These are phyloP conservation scores for Priceomyces fermenticarens DNA, from an alignment of 805 yeast species.

Conservation along the genomic window DNA sequence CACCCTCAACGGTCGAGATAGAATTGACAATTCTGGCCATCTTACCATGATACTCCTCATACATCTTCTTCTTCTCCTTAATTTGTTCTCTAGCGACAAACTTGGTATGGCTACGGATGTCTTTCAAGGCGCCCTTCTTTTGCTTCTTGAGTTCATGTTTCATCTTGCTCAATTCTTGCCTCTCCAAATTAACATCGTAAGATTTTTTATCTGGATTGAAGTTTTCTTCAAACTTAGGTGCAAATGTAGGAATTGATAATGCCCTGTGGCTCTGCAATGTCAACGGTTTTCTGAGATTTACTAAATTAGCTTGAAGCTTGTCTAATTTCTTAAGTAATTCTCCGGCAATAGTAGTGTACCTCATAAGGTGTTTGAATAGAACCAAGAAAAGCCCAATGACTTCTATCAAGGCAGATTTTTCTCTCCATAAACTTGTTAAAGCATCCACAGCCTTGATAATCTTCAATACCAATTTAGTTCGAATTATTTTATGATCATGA, in stretches of 20 bases:
- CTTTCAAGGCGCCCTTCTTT: conserved; percentile 82
- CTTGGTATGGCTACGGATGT: conserved; percentile 82
- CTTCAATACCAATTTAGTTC: conserved; percentile 32
- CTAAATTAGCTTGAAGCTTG: conserved; percentile 39
- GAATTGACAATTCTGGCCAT: conserved; percentile 84
- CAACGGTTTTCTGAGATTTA: conserved; percentile 51
- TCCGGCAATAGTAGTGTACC: conserved; percentile 32
- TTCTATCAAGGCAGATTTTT: conserved; percentile 59
- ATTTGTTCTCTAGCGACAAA: conserved; percentile 86
- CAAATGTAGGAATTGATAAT: conserved; percentile 75
- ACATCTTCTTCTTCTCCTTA: conserved; percentile 68
- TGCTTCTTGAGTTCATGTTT: conserved; percentile 87
- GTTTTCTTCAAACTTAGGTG: conserved; percentile 93
- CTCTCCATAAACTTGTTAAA: conserved; percentile 52
- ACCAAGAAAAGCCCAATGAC: conserved; percentile 46
- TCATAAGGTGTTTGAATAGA: conserved; percentile 39
- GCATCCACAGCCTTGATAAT: conserved; percentile 29
- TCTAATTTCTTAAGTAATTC: conserved; percentile 48
- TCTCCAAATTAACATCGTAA: conserved; percentile 75
- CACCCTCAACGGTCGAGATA: conserved; percentile 91
- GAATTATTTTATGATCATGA: conserved; percentile 12
- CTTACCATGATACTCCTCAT: conserved; percentile 80
- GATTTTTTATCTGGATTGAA: conserved; percentile 94
- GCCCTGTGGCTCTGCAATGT: conserved; percentile 81
- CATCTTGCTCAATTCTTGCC: conserved; percentile 82